Base-by-base conservation (phyloP, 2,329 filamentous ascomycete genomes). In the Botrytis cinerea region DNA sequence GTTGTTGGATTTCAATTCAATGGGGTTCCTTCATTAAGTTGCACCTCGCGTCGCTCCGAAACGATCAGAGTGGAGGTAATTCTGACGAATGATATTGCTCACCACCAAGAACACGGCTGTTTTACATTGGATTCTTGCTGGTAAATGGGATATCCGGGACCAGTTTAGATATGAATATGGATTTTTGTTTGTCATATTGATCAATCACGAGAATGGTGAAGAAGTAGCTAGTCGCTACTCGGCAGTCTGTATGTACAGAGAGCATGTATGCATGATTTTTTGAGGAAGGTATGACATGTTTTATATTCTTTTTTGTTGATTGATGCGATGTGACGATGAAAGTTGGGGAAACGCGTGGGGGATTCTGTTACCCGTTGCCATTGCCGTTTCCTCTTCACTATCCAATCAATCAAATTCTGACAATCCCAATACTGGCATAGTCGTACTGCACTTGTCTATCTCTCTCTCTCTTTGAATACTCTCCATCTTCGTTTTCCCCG, bases 41-140 rank as follows among this genome's bases (percentile, higher is more conserved):
- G 38, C 60, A 62, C 60, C 38, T 64, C 38, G 25, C 61, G 22
- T 46, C 40, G n/a, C 61, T 40, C 38, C 25, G 38, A 6, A 64
- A 45, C 5, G 16, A 64, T 64, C 43, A 64, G 64, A 67, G 64
- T 67, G 64, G 64, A 67, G 32, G 64, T 20, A 28, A 28, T 40
- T 54, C 40, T 25, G 25, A 54, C 64, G 64, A 67, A 67, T 67
- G 18, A 67, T 54, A 54, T 54, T 40, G 25, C 22, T 40, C 40
- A 51, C 1, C 46, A 67, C 46, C 4, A 40, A 54, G 46, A 67
- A 54, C 25, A 25, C 32, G 32, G 59, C 35, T 1, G 22, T n/a
- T 40, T 38, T 38, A 40, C 28, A 25, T 32, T 20, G 28, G 14
- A 48, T 22, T 63, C 25, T 28, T 20, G 61, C n/a, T 63, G n/a